Evolutionary conservation across 192 early-diverging fungal genomes (phyloP).

Genomic region (Geranomyces variabilis): DNA sequence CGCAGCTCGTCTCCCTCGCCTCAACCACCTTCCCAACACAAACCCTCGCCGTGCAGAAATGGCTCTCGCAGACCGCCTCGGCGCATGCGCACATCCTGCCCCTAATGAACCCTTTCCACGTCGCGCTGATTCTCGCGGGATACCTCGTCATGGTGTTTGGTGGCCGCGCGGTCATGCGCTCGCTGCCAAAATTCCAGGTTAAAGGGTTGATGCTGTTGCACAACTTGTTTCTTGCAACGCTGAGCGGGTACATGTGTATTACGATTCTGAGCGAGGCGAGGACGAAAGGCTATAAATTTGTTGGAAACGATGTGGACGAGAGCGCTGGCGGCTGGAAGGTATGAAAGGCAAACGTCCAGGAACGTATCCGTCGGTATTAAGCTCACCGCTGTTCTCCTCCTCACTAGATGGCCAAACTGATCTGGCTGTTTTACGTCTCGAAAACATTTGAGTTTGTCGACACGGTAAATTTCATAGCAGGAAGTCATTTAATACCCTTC

Average conservation of each 20-base stretch:
- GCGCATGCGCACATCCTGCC: constrained; percentile 47
- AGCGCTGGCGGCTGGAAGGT: constrained; percentile 42
- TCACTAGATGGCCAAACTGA: constrained; percentile 61
- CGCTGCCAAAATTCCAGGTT: constrained; percentile 49
- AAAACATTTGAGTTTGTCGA: constrained; percentile 68
- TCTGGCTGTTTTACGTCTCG: constrained; percentile 69
- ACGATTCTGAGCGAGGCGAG: constrained; percentile 54
- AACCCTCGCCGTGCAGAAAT: constrained; percentile 11
- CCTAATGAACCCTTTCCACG: constrained; percentile 69
- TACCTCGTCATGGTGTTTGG: constrained; percentile 54
- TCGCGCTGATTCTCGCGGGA: constrained; percentile 46
- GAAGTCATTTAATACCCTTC: too few relatives aligned
- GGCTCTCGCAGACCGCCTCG: constrained; percentile 9
- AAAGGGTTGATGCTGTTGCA: constrained; percentile 55
- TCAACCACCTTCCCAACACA: not conserved
- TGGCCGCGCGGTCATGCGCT: constrained; percentile 57
- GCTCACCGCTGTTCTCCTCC: not conserved
- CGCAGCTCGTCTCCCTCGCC: constrained; percentile 11
- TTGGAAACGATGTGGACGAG: constrained; percentile 57
- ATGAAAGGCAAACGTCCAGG: constrained; percentile 2
- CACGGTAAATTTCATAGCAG: constrained; percentile 50
- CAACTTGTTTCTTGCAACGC: constrained; percentile 57
- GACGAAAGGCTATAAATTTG: constrained; percentile 48
- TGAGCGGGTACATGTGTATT: constrained; percentile 62
- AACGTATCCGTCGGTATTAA: not conserved